phyloP scores from a whole-genome alignment of 768 basidiomycete species.

The Hydnomerulius pinastri region DNA sequence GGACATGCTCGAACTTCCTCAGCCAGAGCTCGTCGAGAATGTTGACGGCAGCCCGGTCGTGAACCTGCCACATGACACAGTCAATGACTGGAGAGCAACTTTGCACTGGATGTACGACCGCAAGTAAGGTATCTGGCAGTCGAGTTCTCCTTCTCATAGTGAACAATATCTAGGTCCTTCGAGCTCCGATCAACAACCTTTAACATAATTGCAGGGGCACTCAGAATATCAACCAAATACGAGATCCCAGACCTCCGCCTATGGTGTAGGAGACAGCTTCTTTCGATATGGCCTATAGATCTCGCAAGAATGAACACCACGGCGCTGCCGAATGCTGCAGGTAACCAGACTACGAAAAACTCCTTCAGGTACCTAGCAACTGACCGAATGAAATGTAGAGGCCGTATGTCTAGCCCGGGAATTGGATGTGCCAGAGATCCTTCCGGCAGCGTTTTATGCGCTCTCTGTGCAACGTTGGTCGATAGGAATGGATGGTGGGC shows the following conservation, averaged over 20 bases:
- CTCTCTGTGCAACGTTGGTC: conserved; percentile 35
- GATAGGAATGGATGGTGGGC: conserved; percentile 28
- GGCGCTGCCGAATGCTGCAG: conserved; percentile 33
- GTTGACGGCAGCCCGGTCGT: conserved; percentile 35
- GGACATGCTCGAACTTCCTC: conserved; percentile 39
- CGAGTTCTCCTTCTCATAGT: not conserved
- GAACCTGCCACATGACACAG: conserved; percentile 23
- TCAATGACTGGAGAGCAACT: conserved; percentile 31
- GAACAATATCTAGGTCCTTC: conserved; percentile 24
- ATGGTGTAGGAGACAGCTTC: conserved; percentile 25
- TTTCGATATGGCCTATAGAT: conserved; percentile 32
- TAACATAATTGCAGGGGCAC: conserved; percentile 26
- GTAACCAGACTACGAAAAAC: conserved; percentile 16
- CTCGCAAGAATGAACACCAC: conserved; percentile 27
- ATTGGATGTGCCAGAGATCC: conserved; percentile 36
- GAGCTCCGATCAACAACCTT: conserved; percentile 20
- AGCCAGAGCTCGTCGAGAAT: conserved; percentile 29
- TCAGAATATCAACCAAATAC: conserved; percentile 40
- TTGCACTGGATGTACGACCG: conserved; percentile 37
- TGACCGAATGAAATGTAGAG: conserved; percentile 20
- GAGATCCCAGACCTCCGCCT: conserved; percentile 31
- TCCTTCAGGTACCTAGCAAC: not conserved
- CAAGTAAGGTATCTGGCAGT: conserved; percentile 22
- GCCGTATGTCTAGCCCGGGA: conserved; percentile 38
- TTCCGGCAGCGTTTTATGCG: conserved; percentile 43